Evolutionary conservation across 768 basidiomycete species (phyloP).

Genomic region (Macrolepiota dolichaula): DNA sequence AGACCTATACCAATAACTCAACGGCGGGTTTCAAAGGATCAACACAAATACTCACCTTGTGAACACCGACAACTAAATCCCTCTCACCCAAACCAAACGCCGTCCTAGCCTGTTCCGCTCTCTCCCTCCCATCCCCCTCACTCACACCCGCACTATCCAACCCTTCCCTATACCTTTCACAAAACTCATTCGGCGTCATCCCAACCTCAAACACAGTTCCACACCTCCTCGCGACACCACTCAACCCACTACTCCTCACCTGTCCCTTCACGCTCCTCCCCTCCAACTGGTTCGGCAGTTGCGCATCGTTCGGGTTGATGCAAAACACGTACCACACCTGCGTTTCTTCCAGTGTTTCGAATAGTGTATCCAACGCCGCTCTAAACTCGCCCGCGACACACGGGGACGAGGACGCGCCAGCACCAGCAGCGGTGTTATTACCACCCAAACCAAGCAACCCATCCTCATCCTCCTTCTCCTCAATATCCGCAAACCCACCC

Average conservation of each 20-base stretch:
- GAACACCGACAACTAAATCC: conserved; percentile 79
- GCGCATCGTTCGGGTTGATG: conserved; percentile 92
- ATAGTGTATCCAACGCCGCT: conserved; percentile 77
- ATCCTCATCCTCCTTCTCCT: conserved; percentile 53
- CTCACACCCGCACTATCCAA: conserved; percentile 51
- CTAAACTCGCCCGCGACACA: conserved; percentile 91
- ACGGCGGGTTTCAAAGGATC: too few relatives aligned
- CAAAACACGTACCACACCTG: conserved; percentile 92
- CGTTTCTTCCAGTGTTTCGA: conserved; percentile 85
- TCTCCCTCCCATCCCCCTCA: conserved; percentile 60
- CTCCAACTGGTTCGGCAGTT: conserved; percentile 92
- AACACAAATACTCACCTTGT: conserved; percentile 78
- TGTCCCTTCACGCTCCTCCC: conserved; percentile 90
- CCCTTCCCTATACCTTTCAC: conserved; percentile 74
- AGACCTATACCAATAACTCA: too few relatives aligned
- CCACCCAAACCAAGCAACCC: conserved; percentile 26
- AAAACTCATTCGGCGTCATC: conserved; percentile 85
- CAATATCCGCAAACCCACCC: conserved; percentile 28
- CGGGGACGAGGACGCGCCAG: conserved; percentile 27
- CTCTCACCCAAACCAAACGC: conserved; percentile 57
- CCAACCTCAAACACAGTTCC: conserved; percentile 75
- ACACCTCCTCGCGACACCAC: conserved; percentile 70
- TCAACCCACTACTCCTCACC: conserved; percentile 75
- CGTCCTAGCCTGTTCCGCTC: conserved; percentile 55
- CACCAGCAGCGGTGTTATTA: background rate